These are phyloP conservation scores for Salix arbutifolia DNA, from an alignment of 345 rosid species.

Conservation along the genomic window DNA sequence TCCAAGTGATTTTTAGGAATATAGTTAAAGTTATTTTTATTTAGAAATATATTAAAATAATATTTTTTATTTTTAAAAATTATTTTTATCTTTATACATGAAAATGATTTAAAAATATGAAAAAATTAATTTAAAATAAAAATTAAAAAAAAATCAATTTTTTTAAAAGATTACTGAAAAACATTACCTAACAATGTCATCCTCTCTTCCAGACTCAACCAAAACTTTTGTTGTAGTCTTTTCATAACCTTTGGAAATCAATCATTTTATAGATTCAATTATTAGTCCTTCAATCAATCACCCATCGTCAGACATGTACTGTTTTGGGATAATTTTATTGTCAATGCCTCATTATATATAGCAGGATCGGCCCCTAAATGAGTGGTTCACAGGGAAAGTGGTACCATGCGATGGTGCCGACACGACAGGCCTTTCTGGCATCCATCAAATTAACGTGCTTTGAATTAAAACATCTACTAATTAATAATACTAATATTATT, in stretches of 20 bases:
- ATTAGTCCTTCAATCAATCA: background rate
- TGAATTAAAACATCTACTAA: background rate
- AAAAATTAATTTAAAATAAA: too few species aligned
- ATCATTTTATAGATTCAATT: background rate
- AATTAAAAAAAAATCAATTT: too few species aligned
- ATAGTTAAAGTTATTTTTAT: too few species aligned
- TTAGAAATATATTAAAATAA: too few species aligned
- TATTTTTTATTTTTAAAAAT: too few species aligned
- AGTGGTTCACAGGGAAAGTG: background rate
- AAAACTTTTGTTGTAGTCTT: background rate
- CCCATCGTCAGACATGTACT: background rate
- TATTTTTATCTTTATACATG: too few species aligned
- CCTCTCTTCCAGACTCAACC: background rate
- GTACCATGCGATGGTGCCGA: background rate
- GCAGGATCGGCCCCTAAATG: background rate
- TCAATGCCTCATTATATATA: background rate
- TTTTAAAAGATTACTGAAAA: too few species aligned
- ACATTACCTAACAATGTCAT: background rate
- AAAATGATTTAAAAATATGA: too few species aligned
- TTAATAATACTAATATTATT: too few species aligned
- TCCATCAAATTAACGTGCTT: background rate
- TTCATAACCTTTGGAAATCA: background rate
- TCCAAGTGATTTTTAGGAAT: too few species aligned
- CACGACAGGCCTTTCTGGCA: background rate
- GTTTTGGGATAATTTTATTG: background rate